A percentile compares a stretch with the other conserved stretches of the same genome.
Evolutionary conservation across 1,139 yeast species (phyloP).

Genomic region (Diutina rugosa): DNA sequence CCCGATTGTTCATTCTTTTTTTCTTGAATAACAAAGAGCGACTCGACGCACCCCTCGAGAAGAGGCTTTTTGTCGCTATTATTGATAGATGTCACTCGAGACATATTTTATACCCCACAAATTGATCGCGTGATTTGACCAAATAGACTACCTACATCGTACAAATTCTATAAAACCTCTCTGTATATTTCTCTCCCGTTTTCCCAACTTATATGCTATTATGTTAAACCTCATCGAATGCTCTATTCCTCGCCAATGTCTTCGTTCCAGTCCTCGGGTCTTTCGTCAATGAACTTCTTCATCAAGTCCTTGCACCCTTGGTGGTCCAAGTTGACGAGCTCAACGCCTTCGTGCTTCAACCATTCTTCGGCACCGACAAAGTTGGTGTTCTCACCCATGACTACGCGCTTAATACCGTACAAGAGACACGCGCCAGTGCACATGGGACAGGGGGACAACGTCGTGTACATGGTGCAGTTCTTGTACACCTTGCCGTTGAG

Average conservation of each 20-base stretch:
- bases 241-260: constrained; percentile 54
- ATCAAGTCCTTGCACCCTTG: constrained; percentile 60
- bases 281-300: constrained; percentile 63
- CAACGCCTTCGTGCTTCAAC: constrained; percentile 54
- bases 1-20: no score
- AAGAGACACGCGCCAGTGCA: constrained; percentile 86
- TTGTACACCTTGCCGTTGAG: constrained; percentile 55
- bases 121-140: not conserved
- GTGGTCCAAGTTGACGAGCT: constrained; percentile 56
- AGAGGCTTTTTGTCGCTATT: no score
- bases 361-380: constrained; percentile 71
- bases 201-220: not conserved
- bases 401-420: constrained; percentile 79
- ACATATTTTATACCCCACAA: not conserved
- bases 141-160: no score
- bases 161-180: not conserved
- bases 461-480: constrained; percentile 74
- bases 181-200: not conserved
- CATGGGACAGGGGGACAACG: constrained; percentile 89
- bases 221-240: not conserved
- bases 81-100: not conserved
- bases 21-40: no score
- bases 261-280: constrained; percentile 79
- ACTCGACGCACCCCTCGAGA: no score
- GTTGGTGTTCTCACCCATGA: constrained; percentile 75